Base-by-base conservation (phyloP, 768 basidiomycete genomes). In the Boletus coccyginus region DNA sequence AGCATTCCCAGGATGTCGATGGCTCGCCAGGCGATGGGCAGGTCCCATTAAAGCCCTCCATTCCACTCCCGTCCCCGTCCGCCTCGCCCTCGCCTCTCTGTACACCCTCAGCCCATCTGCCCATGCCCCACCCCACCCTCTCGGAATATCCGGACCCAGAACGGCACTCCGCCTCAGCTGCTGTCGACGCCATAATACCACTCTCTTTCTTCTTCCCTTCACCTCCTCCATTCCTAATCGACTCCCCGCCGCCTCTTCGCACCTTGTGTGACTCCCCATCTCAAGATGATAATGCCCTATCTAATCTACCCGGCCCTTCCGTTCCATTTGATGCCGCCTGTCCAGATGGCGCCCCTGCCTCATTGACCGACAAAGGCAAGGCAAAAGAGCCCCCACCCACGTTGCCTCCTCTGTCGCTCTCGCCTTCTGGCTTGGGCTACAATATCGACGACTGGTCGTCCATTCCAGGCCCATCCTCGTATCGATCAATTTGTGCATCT, bases 351-450 rank as follows among this genome's bases (percentile, higher is more conserved):
- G 38, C 50, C 38, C 29, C 51, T 62, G 62, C 68, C 68, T 64
- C 72, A 21, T 68, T 72, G 60, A 43, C 56, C 59, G 67, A 63
- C 64, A 90, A 87, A 73, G 83, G 78, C 63, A 88, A 81, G 71
- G 85, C 77, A 51, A 71, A 66, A 62, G 74, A 76, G 66, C 56
- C 66, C 35, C 81, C 86, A 45, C 84, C 88, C 55, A 76, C 76
- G 66, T 77, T 89, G 57, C 86, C 88, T 56, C 86, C 88, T 58
- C 75, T 89, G 56, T 73, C 78, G 33, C 84, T 91, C 64, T 76
- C 81, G 49, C 75, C 81, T 32, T 74, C 86, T 38, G 76, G 77
- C 53, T 75, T 88, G 58, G 73, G 70, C 50, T 81, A 78, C 62
- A 68, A 63, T 29, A 66, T 76, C 48, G 66, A 74, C 45, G 69